Base-by-base conservation (phyloP, 441 rosid genomes). In the Raphanus hybrid region DNA sequence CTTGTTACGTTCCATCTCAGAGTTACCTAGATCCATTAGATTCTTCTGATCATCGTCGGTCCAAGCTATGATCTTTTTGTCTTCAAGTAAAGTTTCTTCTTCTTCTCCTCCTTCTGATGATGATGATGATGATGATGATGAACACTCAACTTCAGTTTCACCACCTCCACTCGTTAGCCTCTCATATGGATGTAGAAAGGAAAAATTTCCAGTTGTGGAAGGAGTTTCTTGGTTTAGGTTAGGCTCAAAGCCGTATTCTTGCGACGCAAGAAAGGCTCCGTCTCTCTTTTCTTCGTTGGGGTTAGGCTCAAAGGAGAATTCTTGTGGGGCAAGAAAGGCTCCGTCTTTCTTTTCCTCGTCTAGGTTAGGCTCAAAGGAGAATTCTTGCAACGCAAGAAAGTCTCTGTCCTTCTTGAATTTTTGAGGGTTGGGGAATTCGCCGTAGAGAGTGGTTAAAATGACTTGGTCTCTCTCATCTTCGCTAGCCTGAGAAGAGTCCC, bases 21-120 rank as follows among this genome's bases (percentile, higher is more conserved):
- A 88, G 54, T 83, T 59, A 37, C 99, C 97, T 10, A 93, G 91
- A 77, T 95, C 97, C 93, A 89, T 88, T 8, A 89, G 80, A 79
- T 93, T 93, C 86, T 91, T 88, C 76, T 93, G 95, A 81, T 95
- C 98, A 81, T 88, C 88, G 66, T 84, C 91, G 2, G 87, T 91
- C 98, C 97, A 92, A 70, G 86, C 91, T 23, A 77, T 18, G 1
- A 89, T 83, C 0, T 79, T 84, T 23, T 83, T 92, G 6, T 87
- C 89, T 1, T 90, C 85, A 48, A 2, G 16, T 15, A n/a, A 4
- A 48, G 54, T 48, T 12, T 88, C 87, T 1, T 87, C 86, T 0
- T 87, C 94, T 1, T 85, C 84, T 8, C 74, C 89, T 2, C 73
- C 81, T 15, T 64, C 55, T 27, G 74, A 68, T 62, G 26, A 23